phyloP scores from a whole-genome alignment of 345 rosid species.

The Hibiscus tridactylites region DNA sequence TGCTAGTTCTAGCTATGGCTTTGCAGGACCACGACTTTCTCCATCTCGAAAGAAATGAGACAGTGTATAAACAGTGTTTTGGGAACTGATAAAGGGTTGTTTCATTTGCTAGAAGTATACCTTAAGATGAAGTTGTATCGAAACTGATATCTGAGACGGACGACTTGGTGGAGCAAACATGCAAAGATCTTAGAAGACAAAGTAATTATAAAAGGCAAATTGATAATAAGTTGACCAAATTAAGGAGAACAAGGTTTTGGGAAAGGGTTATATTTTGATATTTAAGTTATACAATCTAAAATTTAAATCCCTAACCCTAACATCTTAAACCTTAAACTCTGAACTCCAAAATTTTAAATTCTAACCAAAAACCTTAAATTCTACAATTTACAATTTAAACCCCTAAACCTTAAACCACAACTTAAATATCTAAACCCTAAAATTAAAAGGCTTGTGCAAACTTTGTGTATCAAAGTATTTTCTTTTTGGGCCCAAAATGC shows the following conservation, averaged over 20 bases:
- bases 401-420: too few species aligned
- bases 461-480: too few species aligned
- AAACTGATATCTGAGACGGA: conserved; percentile 73
- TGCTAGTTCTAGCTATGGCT: conserved; percentile 18
- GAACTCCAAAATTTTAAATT: too few species aligned
- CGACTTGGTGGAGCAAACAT: conserved; percentile 66
- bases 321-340: too few species aligned
- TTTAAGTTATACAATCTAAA: too few species aligned
- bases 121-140: conserved; percentile 87
- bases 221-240: not conserved
- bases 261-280: too few species aligned
- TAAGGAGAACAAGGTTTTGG: not conserved
- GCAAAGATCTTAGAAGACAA: conserved; percentile 25
- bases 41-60: conserved; percentile 79
- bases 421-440: too few species aligned
- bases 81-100: not conserved
- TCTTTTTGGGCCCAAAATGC: not conserved
- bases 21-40: conserved; percentile 23
- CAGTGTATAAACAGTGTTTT: conserved; percentile 49
- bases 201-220: conserved; percentile 3
- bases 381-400: too few species aligned
- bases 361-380: too few species aligned
- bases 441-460: too few species aligned
- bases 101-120: conserved; percentile 27
- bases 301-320: too few species aligned